Percentiles rank a stretch among this genome's conserved stretches.
Conservation (phyloP, 2,329 filamentous ascomycete species). For the Colletotrichum paranaense region DNA sequence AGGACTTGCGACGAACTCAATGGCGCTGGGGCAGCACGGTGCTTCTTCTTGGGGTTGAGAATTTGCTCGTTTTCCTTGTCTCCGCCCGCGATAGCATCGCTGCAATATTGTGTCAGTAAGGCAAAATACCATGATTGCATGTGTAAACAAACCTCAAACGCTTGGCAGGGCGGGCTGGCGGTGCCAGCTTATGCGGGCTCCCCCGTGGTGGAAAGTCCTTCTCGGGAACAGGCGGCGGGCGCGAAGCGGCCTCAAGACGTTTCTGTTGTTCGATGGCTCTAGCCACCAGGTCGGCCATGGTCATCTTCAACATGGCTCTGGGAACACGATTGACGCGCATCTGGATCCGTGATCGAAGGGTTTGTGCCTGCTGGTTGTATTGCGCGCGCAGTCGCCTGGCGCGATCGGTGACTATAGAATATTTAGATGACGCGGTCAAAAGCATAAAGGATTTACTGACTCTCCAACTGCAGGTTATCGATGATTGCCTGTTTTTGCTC, state of each 20-base stretch:
- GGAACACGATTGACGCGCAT: slow-evolving; percentile 95
- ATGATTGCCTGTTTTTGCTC: slow-evolving; percentile 88
- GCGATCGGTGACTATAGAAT: slow-evolving; percentile 79
- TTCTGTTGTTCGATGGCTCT: slow-evolving; percentile 60
- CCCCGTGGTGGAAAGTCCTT: slow-evolving; percentile 57
- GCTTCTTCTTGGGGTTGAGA: slow-evolving; percentile 78
- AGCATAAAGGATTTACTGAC: slow-evolving; percentile 61
- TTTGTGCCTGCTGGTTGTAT: slow-evolving; percentile 88
- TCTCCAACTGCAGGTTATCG: slow-evolving; percentile 89
- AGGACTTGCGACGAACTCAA: slow-evolving; percentile 69
- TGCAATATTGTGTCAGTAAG: slow-evolving; percentile 49
- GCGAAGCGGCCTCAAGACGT: slow-evolving; percentile 42
- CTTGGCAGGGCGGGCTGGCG: slow-evolving; percentile 52
- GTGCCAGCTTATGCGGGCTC: slow-evolving; percentile 49
- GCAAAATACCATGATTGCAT: slow-evolving; percentile 1
- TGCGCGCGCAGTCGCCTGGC: slow-evolving; percentile 89
- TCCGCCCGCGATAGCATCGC: slow-evolving; percentile 70
- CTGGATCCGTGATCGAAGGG: slow-evolving; percentile 86
- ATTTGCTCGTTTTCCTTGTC: slow-evolving; percentile 81
- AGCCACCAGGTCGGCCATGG: slow-evolving; percentile 81
- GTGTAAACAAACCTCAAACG: slow-evolving; percentile 59
- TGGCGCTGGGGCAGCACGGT: slow-evolving; percentile 57
- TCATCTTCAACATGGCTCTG: slow-evolving; percentile 78
- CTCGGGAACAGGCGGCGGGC: slow-evolving; percentile 59
- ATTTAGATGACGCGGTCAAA: slow-evolving; percentile 33